Percentiles rank a stretch among this genome's conserved stretches.
Conservation (phyloP, 1,284 basidiomycete genomes). For the Leccinum fuscescens region DNA sequence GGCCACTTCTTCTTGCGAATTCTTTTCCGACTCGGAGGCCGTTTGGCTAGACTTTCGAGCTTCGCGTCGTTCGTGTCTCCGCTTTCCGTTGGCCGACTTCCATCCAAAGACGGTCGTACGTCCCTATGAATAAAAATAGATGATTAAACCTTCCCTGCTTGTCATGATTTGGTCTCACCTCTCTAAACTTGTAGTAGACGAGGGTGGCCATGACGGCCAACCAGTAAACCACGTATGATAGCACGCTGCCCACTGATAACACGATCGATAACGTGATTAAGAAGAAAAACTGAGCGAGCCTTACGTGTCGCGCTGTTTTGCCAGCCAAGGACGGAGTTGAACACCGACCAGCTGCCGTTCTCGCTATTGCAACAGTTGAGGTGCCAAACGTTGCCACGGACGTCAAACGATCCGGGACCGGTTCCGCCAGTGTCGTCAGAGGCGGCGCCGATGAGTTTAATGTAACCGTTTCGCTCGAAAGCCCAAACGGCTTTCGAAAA, state of each 20-base stretch:
- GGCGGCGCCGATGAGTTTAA: slow-evolving; percentile 68
- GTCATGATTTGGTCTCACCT: slow-evolving; percentile 37
- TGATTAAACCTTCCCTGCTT: neutral
- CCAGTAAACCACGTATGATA: slow-evolving; percentile 83
- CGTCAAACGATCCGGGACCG: slow-evolving; percentile 80
- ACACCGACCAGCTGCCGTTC: slow-evolving; percentile 69
- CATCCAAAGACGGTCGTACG: slow-evolving; percentile 43
- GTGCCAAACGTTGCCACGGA: slow-evolving; percentile 84
- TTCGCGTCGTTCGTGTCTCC: slow-evolving; percentile 29
- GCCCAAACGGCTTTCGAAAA: slow-evolving; percentile 72
- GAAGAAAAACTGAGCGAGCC: slow-evolving; percentile 9
- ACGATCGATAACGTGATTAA: neutral
- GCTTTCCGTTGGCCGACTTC: slow-evolving; percentile 42
- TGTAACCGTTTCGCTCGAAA: slow-evolving; percentile 72
- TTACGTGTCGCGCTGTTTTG: slow-evolving; percentile 63
- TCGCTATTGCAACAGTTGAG: slow-evolving; percentile 80
- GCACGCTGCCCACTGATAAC: slow-evolving; percentile 57
- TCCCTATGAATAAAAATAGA: slow-evolving; percentile 31
- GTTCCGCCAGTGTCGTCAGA: slow-evolving; percentile 76
- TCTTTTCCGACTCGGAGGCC: slow-evolving; percentile 6
- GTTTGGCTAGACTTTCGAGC: neutral
- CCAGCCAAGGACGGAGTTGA: slow-evolving; percentile 76
- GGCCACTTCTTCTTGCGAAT: neutral
- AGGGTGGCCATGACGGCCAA: slow-evolving; percentile 63
- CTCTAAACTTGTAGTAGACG: slow-evolving; percentile 67